Evolutionary conservation across 345 rosid species (phyloP), one percentile per base, ranked within the genome.

Genomic region (Corchorus olitorius): DNA sequence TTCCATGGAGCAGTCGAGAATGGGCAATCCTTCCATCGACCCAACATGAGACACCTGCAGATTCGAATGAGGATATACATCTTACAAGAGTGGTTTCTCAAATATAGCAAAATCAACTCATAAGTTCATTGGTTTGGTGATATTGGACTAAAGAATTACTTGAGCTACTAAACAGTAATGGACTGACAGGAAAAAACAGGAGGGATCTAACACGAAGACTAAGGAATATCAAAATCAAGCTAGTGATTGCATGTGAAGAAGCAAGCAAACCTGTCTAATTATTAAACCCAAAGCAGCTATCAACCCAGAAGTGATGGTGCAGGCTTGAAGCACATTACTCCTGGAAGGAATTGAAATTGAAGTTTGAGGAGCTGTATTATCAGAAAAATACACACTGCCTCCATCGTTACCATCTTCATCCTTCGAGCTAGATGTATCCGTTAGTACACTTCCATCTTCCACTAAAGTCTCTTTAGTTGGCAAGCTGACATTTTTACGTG

Each of bases 11-110:
- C 93, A 88, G 81, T 95, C 99, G 65, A 46, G 81, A 13, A 95
- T 70, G 0, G 93, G 91, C 80, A 92, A 81, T 76, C 97, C 98
- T 86, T 89, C 88, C 70, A 66, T 45, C 2, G 87, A 92, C 60
- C 93, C 97, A 85, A 81, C 66, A 77, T 91, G 97, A 75, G 99
- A 95, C 15, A 79, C 94, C 99, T 95, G 86, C 74, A 65, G 82
- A 77, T 73, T 73, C 48, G 75, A 80, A 76, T 72, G 74, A 75
- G 11, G 54, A 20, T 59, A 63, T 50, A 58, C 15, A 53, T 49
- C 54, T 62, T 55, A 56, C 70, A 46, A 27, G 67, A 45, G 55
- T 22, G 60, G 41, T 19, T 53, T 48, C 56, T 35, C 19, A 54
- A 34, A 3, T 58, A 22, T 33, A 79, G 39, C 56, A 64, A 80